Evolutionary conservation across 169 alveolate genomes (phyloP), one percentile per base, ranked within the genome.

Genomic region (Fabrea salina): DNA sequence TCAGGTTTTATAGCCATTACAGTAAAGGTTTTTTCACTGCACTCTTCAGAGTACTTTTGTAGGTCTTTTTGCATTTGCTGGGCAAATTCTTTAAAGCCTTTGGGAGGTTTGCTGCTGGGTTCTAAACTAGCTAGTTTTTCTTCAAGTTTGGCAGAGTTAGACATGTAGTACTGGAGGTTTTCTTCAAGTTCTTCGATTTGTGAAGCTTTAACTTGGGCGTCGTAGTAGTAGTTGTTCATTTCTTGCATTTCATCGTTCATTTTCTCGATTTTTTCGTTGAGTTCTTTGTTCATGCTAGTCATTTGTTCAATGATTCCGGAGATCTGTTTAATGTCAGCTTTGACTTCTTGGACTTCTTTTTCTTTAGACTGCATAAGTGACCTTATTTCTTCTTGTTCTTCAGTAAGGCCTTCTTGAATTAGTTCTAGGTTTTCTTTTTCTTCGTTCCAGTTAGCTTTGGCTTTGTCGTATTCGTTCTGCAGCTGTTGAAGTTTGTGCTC

Each of bases 181-280:
- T 37, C 25, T 49, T 70, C 79, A 13, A 70, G 19, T 2, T 70
- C 79, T 27, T 70, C 79, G 39, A 25, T 50, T 6, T 70, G 70
- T 13, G 27, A 27, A 27, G 79, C 61, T 47, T 70, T 70, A 2
- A 50, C 79, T 13, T 44, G 16, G 13, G 39, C 39, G 4, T 70
- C 79, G 49, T 70, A 37, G 25, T 19, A 70, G 4, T 50, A n/a
- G 13, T 27, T 47, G 32, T 70, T 70, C 4, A 37, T 19, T 25
- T 70, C 49, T 74, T 74, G 72, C 68, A 54, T 74, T 30, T 74
- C 71, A 35, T 4, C 8, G 40, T 74, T 74, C 27, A 27, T 43
- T 27, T 13, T 33, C 2, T 70, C 79, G 27, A 70, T 25, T 70
- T 70, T 70, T 43, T 41, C 79, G 27, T 70, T 40, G 19, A 70